phyloP scores from a whole-genome alignment of 1,139 yeast genomes.

The Yamadazyma blattariae region DNA sequence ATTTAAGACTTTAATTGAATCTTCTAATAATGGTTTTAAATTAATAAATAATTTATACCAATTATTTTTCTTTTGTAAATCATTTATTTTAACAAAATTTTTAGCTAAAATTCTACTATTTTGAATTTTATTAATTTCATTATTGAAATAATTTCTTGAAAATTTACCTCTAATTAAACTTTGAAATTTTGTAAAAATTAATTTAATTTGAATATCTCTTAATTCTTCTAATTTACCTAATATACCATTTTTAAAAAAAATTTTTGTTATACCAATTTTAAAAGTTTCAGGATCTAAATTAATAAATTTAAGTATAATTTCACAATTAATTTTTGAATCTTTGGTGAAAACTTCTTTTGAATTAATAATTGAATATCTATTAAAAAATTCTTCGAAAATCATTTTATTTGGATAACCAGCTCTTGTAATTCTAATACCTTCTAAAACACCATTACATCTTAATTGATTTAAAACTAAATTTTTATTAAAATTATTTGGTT shows the following conservation, averaged over 20 bases:
- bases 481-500: constrained; percentile 71
- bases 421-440: constrained; percentile 95
- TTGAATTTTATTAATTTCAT: constrained; percentile 56
- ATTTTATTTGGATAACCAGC: constrained; percentile 96
- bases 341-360: constrained; percentile 45
- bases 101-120: constrained; percentile 70
- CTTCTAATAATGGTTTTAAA: constrained; percentile 75
- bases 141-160: constrained; percentile 51
- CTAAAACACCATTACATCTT: constrained; percentile 95
- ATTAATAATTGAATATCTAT: constrained; percentile 67
- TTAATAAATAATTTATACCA: constrained; percentile 79
- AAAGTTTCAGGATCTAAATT: constrained; percentile 62
- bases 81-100: constrained; percentile 56
- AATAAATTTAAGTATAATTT: constrained; percentile 59
- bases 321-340: constrained; percentile 62
- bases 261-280: constrained; percentile 80
- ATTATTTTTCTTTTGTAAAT: constrained; percentile 49
- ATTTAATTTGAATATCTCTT: constrained; percentile 64
- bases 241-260: constrained; percentile 93
- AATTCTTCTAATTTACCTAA: constrained; percentile 80
- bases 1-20: constrained; percentile 57
- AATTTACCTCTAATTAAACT: constrained; percentile 64
- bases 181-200: constrained; percentile 61
- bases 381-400: constrained; percentile 75
- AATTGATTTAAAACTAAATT: constrained; percentile 80